Percentiles rank a stretch among this genome's conserved stretches.
Conservation (phyloP, 2,329 filamentous ascomycete genomes). For the Hirsutella rhossiliensis region DNA sequence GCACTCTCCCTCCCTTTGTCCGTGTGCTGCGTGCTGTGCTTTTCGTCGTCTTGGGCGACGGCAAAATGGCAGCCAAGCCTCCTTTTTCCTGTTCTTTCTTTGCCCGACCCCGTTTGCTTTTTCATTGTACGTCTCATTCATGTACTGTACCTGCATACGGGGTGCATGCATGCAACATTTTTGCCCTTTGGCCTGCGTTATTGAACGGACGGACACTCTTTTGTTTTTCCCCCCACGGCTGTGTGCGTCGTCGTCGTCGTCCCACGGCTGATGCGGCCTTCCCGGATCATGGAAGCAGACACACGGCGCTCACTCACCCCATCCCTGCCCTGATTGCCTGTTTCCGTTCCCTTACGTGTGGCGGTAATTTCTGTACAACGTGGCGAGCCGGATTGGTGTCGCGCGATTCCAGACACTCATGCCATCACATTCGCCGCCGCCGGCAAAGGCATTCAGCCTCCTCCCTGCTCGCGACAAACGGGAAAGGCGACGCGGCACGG, state of each 20-base stretch:
- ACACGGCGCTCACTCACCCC: background rate
- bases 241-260: no score
- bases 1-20: background rate
- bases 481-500: background rate
- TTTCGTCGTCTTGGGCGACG: background rate
- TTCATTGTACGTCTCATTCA: background rate
- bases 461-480: background rate
- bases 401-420: background rate
- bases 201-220: background rate
- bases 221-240: no score
- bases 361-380: background rate
- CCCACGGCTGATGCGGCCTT: background rate
- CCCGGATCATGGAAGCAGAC: background rate
- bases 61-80: background rate
- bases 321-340: background rate
- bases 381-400: background rate
- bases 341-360: background rate
- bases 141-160: background rate
- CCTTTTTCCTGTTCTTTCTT: background rate
- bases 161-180: background rate
- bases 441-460: background rate
- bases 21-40: background rate
- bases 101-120: background rate
- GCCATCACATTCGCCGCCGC: background rate
- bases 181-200: background rate